These are phyloP conservation scores for Podospora tetraspora DNA, from an alignment of 495 filamentous ascomycete genomes.

Conservation along the genomic window DNA sequence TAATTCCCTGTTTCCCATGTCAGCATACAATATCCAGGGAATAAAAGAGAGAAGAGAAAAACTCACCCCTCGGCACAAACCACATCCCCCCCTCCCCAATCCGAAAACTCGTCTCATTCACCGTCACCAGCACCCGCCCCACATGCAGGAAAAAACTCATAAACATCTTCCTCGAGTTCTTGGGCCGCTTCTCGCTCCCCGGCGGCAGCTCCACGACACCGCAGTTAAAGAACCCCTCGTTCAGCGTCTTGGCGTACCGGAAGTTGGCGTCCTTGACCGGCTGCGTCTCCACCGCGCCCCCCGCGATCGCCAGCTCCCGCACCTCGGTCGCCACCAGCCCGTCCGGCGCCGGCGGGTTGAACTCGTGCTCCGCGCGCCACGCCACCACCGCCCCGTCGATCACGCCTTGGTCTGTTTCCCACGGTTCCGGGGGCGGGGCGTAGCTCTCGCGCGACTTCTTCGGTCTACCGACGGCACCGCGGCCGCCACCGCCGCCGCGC, in stretches of 20 bases:
- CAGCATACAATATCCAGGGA: conserved; percentile 3
- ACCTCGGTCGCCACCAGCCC: conserved; percentile 47
- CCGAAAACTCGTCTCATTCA: conserved; percentile 77
- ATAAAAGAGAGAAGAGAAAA: conserved; percentile 1
- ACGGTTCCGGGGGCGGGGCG: conserved; percentile 45
- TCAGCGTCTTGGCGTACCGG: conserved; percentile 80
- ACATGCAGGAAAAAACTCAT: conserved; percentile 87
- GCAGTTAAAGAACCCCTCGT: conserved; percentile 74
- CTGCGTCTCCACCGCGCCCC: conserved; percentile 64
- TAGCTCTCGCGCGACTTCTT: conserved; percentile 45
- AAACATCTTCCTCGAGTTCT: conserved; percentile 90
- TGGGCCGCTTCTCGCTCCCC: conserved; percentile 72
- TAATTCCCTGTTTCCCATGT: conserved; percentile 64
- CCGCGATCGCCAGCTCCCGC: conserved; percentile 71
- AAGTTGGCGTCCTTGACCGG: conserved; percentile 72
- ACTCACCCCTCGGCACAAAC: conserved; percentile 89
- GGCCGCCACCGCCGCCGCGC: not conserved
- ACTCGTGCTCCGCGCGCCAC: conserved; percentile 46
- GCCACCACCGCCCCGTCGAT: conserved; percentile 41
- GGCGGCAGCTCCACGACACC: conserved; percentile 86
- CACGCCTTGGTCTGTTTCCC: conserved; percentile 44
- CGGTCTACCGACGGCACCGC: too few relatives aligned
- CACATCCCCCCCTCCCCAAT: conserved; percentile 84
- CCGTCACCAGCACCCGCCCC: conserved; percentile 68
- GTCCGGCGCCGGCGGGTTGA: conserved; percentile 35